A percentile compares a stretch with the other conserved stretches of the same genome.
Evolutionary conservation across 805 yeast genomes (phyloP).

Genomic region (Yamadazyma sp.): DNA sequence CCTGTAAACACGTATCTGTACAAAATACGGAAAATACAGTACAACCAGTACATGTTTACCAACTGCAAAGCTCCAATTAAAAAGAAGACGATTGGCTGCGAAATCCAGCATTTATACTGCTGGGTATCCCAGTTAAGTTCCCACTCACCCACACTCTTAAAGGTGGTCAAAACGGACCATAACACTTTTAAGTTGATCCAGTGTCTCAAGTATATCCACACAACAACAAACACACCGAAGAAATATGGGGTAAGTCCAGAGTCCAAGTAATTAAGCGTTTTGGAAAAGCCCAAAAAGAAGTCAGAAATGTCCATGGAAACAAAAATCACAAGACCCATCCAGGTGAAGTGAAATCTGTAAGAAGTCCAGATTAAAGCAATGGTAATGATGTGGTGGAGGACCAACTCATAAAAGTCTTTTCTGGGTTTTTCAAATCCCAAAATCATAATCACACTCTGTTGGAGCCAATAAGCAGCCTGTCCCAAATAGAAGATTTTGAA

Average conservation of each 20-base stretch:
- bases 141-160: conserved; percentile 79
- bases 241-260: conserved; percentile 61
- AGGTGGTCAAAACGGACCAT: conserved; percentile 84
- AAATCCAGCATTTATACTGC: conserved; percentile 95
- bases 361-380: conserved; percentile 82
- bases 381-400: conserved; percentile 91
- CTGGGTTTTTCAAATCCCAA: conserved; percentile 92
- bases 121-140: conserved; percentile 81
- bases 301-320: conserved; percentile 97
- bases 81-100: conserved; percentile 84
- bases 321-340: conserved; percentile 90
- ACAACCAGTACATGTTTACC: conserved; percentile 87
- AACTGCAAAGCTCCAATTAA: conserved; percentile 79
- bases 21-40: conserved; percentile 73
- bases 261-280: conserved; percentile 83
- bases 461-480: conserved; percentile 98
- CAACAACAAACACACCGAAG: conserved; percentile 62
- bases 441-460: conserved; percentile 80
- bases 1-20: conserved; percentile 45
- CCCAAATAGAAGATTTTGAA: conserved; percentile 83
- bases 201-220: conserved; percentile 91
- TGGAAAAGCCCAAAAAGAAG: conserved; percentile 79
- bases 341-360: conserved; percentile 91
- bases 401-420: conserved; percentile 87
- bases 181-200: conserved; percentile 76